These are phyloP conservation scores for Suhomyces maxii DNA, from an alignment of 1,139 yeast species.

Conservation along the genomic window DNA sequence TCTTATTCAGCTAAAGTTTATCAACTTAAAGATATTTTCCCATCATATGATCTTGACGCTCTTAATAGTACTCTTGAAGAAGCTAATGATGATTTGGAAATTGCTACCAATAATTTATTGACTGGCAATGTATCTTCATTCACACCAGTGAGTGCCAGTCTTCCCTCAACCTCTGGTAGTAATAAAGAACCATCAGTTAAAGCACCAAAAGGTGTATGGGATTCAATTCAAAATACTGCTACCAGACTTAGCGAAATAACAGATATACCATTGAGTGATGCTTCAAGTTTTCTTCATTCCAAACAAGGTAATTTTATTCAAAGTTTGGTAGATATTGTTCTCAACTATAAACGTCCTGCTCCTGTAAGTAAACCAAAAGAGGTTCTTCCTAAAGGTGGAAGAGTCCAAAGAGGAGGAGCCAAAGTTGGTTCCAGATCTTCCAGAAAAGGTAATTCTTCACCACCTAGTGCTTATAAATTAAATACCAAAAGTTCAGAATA, in stretches of 20 bases:
- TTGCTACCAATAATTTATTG: constrained; percentile 14
- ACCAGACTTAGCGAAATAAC: constrained; percentile 9
- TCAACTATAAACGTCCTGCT: constrained; percentile 13
- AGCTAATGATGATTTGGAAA: constrained; percentile 19
- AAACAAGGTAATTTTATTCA: constrained; percentile 23
- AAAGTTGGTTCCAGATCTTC: not conserved
- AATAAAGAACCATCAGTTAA: not conserved
- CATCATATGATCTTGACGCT: constrained; percentile 16
- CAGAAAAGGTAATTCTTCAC: not conserved
- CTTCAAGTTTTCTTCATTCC: constrained; percentile 11
- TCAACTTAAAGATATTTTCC: constrained; percentile 26
- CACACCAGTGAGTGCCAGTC: not conserved
- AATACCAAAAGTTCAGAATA: constrained; percentile 16
- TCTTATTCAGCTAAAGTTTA: constrained; percentile 12
- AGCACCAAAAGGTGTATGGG: constrained; percentile 10
- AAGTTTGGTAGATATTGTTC: constrained; percentile 32
- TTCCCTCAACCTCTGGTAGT: not conserved
- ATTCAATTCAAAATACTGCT: constrained; percentile 9
- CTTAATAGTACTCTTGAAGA: constrained; percentile 18
- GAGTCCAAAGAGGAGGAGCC: constrained; percentile 26
- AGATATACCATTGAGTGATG: constrained; percentile 10
- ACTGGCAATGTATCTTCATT: constrained; percentile 9
- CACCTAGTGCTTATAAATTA: constrained; percentile 5
- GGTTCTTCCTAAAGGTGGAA: constrained; percentile 16
- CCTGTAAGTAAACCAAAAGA: not conserved